phyloP scores from a whole-genome alignment of 495 filamentous ascomycete genomes.

The Hamigera avellanea region DNA sequence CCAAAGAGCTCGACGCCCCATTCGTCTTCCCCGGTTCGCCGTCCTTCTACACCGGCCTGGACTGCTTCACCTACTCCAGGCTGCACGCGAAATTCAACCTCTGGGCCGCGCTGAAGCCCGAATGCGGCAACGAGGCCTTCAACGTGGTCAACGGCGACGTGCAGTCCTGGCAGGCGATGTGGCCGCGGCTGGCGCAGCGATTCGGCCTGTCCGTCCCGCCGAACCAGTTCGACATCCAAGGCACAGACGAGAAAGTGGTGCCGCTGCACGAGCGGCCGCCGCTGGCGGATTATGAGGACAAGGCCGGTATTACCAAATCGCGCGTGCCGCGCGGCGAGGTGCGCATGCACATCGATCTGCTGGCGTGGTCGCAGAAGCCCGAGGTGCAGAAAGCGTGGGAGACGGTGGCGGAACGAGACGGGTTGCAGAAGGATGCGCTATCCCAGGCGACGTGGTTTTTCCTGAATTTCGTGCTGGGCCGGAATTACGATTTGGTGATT shows the following conservation, averaged over 20 bases:
- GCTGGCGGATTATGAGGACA: constrained; percentile 23
- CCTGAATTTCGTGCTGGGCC: constrained; percentile 35
- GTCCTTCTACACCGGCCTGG: constrained; percentile 37
- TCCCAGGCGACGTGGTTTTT: constrained; percentile 48
- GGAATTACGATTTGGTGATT: constrained; percentile 32
- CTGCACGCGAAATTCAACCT: constrained; percentile 41
- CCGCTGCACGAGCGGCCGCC: constrained; percentile 27
- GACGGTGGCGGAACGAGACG: constrained; percentile 33
- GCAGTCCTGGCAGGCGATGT: constrained; percentile 42
- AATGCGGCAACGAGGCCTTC: constrained; percentile 39
- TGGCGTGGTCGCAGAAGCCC: constrained; percentile 35
- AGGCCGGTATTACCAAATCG: constrained; percentile 26
- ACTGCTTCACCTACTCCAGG: constrained; percentile 37
- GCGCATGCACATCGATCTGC: constrained; percentile 35
- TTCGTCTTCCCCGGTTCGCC: constrained; percentile 37
- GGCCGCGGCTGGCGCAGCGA: constrained; percentile 37
- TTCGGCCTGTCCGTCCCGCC: constrained; percentile 33
- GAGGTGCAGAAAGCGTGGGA: constrained; percentile 41
- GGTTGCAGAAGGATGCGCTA: constrained; percentile 34
- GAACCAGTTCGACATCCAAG: constrained; percentile 30
- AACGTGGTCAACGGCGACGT: constrained; percentile 45
- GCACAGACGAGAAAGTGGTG: constrained; percentile 5
- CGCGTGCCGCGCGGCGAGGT: constrained; percentile 14
- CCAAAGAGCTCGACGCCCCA: constrained; percentile 30
- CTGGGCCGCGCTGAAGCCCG: constrained; percentile 36